A percentile compares a stretch with the other conserved stretches of the same genome.
Conservation (phyloP, 2,329 filamentous ascomycete genomes). For the Sarocladiaceae sp. region DNA sequence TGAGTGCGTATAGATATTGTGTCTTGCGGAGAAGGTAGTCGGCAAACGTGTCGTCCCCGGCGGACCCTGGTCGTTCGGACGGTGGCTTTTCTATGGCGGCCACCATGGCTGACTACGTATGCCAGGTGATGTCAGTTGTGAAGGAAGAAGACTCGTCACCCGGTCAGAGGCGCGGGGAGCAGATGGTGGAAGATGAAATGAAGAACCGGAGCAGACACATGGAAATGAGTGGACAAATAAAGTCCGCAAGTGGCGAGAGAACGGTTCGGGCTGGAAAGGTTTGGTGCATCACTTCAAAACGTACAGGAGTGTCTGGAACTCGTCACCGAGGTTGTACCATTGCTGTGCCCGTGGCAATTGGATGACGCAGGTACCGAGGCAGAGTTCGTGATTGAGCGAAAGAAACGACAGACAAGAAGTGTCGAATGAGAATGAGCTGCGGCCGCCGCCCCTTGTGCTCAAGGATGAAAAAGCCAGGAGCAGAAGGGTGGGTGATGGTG, state of each 20-base stretch:
- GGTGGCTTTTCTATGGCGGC: slow-evolving; percentile 28
- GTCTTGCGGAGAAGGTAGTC: slow-evolving; percentile 41
- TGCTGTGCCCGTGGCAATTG: slow-evolving; percentile 33
- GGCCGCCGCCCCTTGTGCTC: slow-evolving; percentile 7
- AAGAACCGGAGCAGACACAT: not conserved
- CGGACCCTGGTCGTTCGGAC: slow-evolving; percentile 19
- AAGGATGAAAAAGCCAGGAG: slow-evolving; percentile 4
- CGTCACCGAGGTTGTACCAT: slow-evolving; percentile 34
- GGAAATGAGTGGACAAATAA: not conserved
- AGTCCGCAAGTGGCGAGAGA: not conserved
- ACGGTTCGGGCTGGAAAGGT: not conserved
- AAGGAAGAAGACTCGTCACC: not conserved
- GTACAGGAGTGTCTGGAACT: slow-evolving; percentile 19
- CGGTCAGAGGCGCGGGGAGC: not conserved
- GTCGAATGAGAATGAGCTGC: slow-evolving; percentile 1
- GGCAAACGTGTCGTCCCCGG: slow-evolving; percentile 19
- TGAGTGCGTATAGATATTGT: slow-evolving; percentile 47
- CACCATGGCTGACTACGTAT: slow-evolving; percentile 29
- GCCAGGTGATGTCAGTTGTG: slow-evolving; percentile 6
- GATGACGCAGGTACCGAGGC: not conserved
- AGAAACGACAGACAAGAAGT: slow-evolving; percentile 9
- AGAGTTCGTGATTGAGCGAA: slow-evolving; percentile 8
- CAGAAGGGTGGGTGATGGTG: slow-evolving; percentile 7
- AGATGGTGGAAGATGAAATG: not conserved
- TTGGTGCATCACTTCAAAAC: slow-evolving; percentile 10